Evolutionary conservation across 148 eudicot species (phyloP), one percentile per base, ranked within the genome.

Genomic region (Simmondsia chinensis): DNA sequence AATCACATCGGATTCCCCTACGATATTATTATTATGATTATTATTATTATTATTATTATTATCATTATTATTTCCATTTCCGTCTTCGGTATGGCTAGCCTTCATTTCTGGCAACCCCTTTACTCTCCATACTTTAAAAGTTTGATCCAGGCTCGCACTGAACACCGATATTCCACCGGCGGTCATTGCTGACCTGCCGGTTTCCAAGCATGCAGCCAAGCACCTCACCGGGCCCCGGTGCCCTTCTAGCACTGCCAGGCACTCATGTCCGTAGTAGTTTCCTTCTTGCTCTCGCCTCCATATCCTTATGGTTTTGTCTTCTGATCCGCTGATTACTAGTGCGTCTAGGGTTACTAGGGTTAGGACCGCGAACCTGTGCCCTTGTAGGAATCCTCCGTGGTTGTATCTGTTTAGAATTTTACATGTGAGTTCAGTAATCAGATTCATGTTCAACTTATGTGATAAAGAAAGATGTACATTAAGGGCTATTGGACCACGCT

Each of bases 171-270:
- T n/a, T n/a, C 77, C 57, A 32, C 76, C 73, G 58, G 45, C 47
- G 0, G 51, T 61, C 27, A 57, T 24, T 31, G 19, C 41, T 6
- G 13, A 14, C 26, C 62, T 61, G 1, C 64, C 76, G 7, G 37
- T 48, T 39, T 81, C 81, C 33, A 71, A 26, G 11, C 57, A 40
- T 20, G 73, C 79, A 11, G 63, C 69, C 35, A 81, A 37, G 46
- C 78, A 77, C 64, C 42, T 77, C 13, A 81, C 76, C 7, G 89
- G 89, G 19, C 81, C 84, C 33, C 61, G 58, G 54, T 81, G 89
- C 11, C 78, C 89, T 50, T 77, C 81, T 21, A 81, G 32, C 2
- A 81, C 71, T 0, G 71, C 78, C 13, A 81, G 49, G 54, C 84
- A 81, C 31, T 70, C 64, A 50, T 81, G 83, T n/a, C n/a, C n/a